These are phyloP conservation scores for Liriodendron chinense DNA, from an alignment of 164 flowering plant genomes.

Conservation along the genomic window DNA sequence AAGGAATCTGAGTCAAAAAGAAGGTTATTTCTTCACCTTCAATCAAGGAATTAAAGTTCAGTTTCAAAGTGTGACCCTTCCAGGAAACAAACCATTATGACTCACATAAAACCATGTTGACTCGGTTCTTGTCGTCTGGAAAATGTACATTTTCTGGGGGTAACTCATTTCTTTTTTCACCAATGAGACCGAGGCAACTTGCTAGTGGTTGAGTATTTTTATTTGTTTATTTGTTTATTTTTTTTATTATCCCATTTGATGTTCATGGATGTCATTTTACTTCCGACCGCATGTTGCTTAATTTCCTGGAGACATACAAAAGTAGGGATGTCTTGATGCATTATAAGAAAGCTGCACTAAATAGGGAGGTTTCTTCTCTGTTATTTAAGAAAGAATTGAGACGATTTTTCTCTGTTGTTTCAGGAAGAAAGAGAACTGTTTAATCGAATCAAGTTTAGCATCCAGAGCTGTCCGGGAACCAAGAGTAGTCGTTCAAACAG, in stretches of 20 bases:
- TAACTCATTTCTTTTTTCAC: neutral
- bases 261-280: neutral
- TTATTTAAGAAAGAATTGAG: neutral
- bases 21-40: constrained; percentile 35
- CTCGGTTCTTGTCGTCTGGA: neutral
- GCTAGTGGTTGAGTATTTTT: neutral
- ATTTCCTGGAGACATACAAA: neutral
- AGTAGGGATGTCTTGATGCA: neutral
- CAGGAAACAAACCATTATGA: neutral
- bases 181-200: neutral
- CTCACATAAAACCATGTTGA: neutral
- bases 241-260: neutral
- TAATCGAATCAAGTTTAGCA: constrained; percentile 41
- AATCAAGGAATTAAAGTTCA: neutral
- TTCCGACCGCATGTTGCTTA: neutral
- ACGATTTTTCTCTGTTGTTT: neutral
- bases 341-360: neutral
- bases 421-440: constrained; percentile 57
- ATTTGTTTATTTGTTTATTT: too few species aligned
- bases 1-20: constrained; percentile 68
- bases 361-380: neutral
- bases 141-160: neutral
- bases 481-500: constrained; percentile 74
- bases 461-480: constrained; percentile 73
- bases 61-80: neutral